Evolutionary conservation across 805 yeast species (phyloP), one percentile per base, ranked within the genome.

Genomic region (Candida stauntonica): DNA sequence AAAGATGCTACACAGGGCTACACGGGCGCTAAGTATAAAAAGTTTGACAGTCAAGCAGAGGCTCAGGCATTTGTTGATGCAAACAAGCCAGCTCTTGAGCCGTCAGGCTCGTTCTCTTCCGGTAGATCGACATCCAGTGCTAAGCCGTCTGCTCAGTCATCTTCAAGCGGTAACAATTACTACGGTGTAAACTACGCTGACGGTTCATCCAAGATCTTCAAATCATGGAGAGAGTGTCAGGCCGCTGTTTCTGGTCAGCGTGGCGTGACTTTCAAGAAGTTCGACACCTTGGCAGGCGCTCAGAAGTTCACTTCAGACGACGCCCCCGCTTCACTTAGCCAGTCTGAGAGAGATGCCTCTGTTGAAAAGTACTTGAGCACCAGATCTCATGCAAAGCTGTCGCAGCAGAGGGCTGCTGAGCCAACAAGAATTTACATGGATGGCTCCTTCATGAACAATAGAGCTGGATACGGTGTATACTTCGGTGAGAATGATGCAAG

Each of bases 401-500:
- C 28, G 46, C 7, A 12, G n/a, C 7, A n/a, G n/a, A n/a, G n/a
- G n/a, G n/a, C n/a, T n/a, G n/a, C n/a, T n/a, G n/a, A 29, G 12
- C 32, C 33, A 9, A 26, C 29, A 7, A 34, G 41, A 5, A 65
- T 86, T 0, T 88, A 74, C 52, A 80, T 86, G 16, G 97, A 88
- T 59, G 97, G 96, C 0, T 84, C 95, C 0, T 52, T 37, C 20
- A 27, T 47, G 5, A 81, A 82, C 50, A 88, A 87, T 1, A 62
- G 52, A 16, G 79, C 81, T 0, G 96, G 97, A 0, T 78, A 73
- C 51, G 97, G 96, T 17, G 84, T 83, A 0, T 86, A 64, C 55
- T 86, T 72, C 56, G 89, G 87, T 0, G 62, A 48, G 0, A 52
- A 58, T 26, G 82, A 79, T 50, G 42, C 67, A 2, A 58, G 82